Base-by-base conservation (phyloP, 2,329 filamentous ascomycete species). In the Bretziella fagacearum region DNA sequence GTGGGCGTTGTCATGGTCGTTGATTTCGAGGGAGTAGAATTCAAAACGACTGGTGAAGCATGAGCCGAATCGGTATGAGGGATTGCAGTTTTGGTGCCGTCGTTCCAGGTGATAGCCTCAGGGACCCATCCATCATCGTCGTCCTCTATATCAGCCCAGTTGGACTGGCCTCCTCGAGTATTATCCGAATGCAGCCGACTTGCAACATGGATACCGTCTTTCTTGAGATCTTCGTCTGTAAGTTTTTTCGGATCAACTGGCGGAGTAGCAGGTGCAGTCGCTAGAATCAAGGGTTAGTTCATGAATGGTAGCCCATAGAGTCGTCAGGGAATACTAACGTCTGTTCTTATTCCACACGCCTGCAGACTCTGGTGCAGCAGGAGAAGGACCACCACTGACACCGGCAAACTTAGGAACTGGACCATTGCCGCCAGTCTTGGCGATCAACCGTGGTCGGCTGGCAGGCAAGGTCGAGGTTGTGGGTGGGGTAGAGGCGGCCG, bases 291-390 rank as follows among this genome's bases (percentile, higher is more conserved):
- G 5, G 17, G 10, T 13, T n/a, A 11, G 15, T 30, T 43, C 6
- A 32, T 36, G 4, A 23, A 15, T 30, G 22, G 35, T 44, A 22
- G 30, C 23, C 17, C 37, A 30, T 8, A 18, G 23, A 33, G 26
- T 13, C n/a, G 3, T 18, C 11, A 41, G 15, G 10, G 15, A 33
- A 23, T 45, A 66, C 79, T 59, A 73, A 81, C 83, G 81, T 67
- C 79, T 72, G 60, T 91, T 93, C 63, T 86, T 87, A 65, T 91
- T 93, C 84, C 84, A 93, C 33, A 93, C 83, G 46, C 73, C 80
- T 60, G 67, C 82, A 25, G 74, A 70, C 60, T 87, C 82, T 11
- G 83, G 81, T 22, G 75, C 77, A 51, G 71, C 81, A 15, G 82
- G 80, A 20, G 75, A 77, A 51, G 71, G 58, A 51, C 75, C 73